Percentiles rank a stretch among this genome's conserved stretches.
Evolutionary conservation across 805 yeast species (phyloP).

Genomic region (Metschnikowia cerradonensis): DNA sequence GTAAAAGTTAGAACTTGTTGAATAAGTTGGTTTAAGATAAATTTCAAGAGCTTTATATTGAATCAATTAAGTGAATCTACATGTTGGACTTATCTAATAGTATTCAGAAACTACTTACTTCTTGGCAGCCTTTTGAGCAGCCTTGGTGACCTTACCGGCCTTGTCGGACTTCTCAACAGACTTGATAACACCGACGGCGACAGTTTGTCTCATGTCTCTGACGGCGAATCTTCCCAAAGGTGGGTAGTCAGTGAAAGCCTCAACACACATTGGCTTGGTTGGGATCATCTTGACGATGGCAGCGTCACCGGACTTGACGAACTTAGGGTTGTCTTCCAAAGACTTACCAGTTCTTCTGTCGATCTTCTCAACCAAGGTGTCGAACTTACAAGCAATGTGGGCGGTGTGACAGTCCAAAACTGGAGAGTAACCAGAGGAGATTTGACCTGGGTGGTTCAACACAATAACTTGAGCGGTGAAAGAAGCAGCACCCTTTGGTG

Average conservation of each 20-base stretch:
- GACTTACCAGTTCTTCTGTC: constrained; percentile 64
- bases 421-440: constrained; percentile 88
- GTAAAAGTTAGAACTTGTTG: no score
- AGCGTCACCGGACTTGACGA: constrained; percentile 38
- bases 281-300: constrained; percentile 42
- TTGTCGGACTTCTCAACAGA: constrained; percentile 81
- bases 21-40: no score
- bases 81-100: not conserved
- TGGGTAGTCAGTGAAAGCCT: constrained; percentile 43
- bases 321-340: constrained; percentile 31
- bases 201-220: constrained; percentile 99
- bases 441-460: constrained; percentile 91
- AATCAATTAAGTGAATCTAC: not conserved
- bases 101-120: constrained; percentile 12
- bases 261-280: constrained; percentile 44
- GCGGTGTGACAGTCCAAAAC: constrained; percentile 91
- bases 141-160: constrained; percentile 62
- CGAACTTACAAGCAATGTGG: constrained; percentile 88
- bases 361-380: constrained; percentile 73
- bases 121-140: constrained; percentile 20
- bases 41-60: not conserved
- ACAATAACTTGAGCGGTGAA: constrained; percentile 83
- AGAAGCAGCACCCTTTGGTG: constrained; percentile 74
- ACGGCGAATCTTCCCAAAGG: constrained; percentile 55
- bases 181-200: constrained; percentile 99